Evolutionary conservation across 176 grass and related monocot species (phyloP).

Genomic region (Echinochloa phyllopogon): DNA sequence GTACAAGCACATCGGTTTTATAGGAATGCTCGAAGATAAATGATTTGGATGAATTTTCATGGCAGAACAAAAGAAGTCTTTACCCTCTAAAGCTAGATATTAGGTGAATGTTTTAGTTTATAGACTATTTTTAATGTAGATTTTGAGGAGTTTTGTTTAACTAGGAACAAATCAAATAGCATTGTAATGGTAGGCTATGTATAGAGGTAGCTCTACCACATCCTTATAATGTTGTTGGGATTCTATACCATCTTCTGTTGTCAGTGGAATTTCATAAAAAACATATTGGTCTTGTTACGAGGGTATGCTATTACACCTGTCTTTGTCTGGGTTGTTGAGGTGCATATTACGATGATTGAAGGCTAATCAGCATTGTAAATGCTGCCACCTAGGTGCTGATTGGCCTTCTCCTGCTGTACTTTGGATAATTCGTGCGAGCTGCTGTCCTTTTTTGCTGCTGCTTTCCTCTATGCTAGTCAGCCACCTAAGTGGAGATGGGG

Average conservation of each 20-base stretch:
- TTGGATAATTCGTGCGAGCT: not conserved
- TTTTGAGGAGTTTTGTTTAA: not conserved
- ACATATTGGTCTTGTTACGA: not conserved
- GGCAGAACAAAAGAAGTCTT: not conserved
- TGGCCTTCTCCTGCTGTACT: not conserved
- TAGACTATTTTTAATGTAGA: not conserved
- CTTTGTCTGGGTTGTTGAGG: not conserved
- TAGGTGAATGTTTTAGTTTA: not conserved
- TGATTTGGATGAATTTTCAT: not conserved
- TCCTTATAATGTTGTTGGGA: not conserved
- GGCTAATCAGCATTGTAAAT: not conserved
- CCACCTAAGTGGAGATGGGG: not conserved
- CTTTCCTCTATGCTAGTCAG: not conserved
- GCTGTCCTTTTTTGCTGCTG: not conserved
- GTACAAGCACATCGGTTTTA: not conserved
- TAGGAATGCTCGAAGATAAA: not conserved
- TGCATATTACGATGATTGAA: not conserved
- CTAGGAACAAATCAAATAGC: not conserved
- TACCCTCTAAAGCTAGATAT: not conserved
- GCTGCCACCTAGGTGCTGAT: not conserved
- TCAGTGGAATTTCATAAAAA: not conserved
- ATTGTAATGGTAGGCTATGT: not conserved
- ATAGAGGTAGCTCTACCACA: not conserved
- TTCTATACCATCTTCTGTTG: not conserved
- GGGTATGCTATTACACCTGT: conserved; percentile 5